phyloP scores from a whole-genome alignment of 331 rosid species.

The Stylosanthes scabra region DNA sequence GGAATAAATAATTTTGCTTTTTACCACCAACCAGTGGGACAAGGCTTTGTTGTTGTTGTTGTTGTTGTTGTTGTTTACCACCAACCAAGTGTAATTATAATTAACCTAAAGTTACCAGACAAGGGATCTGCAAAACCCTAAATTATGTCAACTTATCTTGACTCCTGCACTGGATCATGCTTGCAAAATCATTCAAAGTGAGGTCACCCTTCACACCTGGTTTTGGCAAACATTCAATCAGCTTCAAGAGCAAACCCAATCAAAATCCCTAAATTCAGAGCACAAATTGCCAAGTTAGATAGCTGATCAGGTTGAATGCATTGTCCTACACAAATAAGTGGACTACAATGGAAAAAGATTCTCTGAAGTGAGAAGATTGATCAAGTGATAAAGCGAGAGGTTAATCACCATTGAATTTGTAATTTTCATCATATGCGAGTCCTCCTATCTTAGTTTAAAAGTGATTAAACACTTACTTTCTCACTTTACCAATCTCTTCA shows the following conservation, averaged over 20 bases:
- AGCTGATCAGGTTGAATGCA: background rate
- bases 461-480: too few species aligned
- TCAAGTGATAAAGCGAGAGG: too few species aligned
- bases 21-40: constrained; percentile 7
- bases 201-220: constrained; percentile 3
- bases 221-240: constrained; percentile 33
- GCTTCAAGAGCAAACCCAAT: constrained; percentile 40
- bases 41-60: too few species aligned
- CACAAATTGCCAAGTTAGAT: constrained; percentile 17
- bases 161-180: constrained; percentile 37
- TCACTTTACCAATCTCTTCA: too few species aligned
- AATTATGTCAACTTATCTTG: constrained; percentile 32
- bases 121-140: background rate
- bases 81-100: background rate
- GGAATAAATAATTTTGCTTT: background rate
- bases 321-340: background rate
- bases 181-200: constrained; percentile 29
- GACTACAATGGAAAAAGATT: too few species aligned
- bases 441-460: too few species aligned
- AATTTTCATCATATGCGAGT: too few species aligned
- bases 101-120: constrained; percentile 22
- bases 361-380: too few species aligned
- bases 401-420: too few species aligned
- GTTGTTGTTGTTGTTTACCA: too few species aligned
- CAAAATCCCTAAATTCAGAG: constrained; percentile 41